These are phyloP conservation scores for Draba incana DNA, from an alignment of 345 rosid genomes.

Conservation along the genomic window DNA sequence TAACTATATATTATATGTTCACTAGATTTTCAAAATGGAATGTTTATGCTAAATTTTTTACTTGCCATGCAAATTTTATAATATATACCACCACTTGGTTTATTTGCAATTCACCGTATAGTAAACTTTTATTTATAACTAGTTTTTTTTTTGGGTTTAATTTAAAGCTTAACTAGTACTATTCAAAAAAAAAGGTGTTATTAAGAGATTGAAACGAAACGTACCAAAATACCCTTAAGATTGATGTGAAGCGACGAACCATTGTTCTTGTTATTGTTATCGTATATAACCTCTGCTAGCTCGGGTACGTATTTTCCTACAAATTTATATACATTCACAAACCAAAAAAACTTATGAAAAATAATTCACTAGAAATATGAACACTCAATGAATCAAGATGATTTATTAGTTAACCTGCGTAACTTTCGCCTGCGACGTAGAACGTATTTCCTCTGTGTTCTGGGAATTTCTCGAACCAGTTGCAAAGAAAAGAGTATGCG, in stretches of 20 bases:
- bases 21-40: not conserved
- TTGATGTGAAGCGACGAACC: constrained; percentile 57
- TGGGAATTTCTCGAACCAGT: constrained; percentile 82
- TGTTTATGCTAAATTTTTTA: constrained; percentile 1
- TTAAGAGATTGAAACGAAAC: constrained; percentile 28
- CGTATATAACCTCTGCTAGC: constrained; percentile 60
- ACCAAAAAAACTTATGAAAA: not conserved
- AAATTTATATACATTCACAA: constrained; percentile 2
- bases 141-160: too few relatives aligned
- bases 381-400: not conserved
- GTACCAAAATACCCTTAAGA: constrained; percentile 87
- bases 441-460: constrained; percentile 52
- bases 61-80: not conserved
- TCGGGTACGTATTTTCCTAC: constrained; percentile 87
- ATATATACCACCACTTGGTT: not conserved
- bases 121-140: too few relatives aligned
- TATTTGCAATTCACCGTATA: too few relatives aligned
- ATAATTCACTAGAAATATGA: not conserved
- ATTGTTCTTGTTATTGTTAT: constrained; percentile 63
- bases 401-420: constrained; percentile 65
- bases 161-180: too few relatives aligned
- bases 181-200: too few relatives aligned
- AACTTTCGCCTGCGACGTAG: constrained; percentile 97
- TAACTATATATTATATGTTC: constrained; percentile 6
- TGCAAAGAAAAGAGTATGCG: constrained; percentile 69